Base-by-base conservation (phyloP, 225 moss, liverwort and hornwort species). In the Pseudisothecium myosuroides region DNA sequence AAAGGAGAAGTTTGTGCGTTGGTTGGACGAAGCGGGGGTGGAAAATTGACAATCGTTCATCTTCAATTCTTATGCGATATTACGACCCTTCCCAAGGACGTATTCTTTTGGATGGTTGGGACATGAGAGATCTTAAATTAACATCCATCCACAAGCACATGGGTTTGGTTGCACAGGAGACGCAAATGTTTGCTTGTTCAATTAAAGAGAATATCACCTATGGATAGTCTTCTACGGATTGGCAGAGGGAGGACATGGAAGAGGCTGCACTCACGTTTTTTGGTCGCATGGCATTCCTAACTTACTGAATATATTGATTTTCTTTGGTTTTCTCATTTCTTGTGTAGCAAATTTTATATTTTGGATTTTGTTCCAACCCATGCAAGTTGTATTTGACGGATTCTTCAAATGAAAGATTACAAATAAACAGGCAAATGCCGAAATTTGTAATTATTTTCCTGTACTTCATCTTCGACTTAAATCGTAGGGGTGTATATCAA, bases 181-280 rank as follows among this genome's bases (percentile, higher is more conserved):
- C 97, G 37, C 98, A 98, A 93, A 97, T 98, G 97, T 98, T 98
- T 75, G 97, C 98, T 63, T 97, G 98, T 81, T 98, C 98, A 61
- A 96, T 97, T 61, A 94, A 95, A 93, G 97, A 97, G 87, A 98
- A 98, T 65, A 98, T 98, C 47, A 98, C 97, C 12, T 96, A 98
- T 78, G 97, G 96, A 37, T 75, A 97, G 85, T 52, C 16, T 52
- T 52, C 52, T 17, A 52, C 52, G 52, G 52, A 52, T 52, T 52
- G 52, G 52, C 52, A 90, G 67, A 84, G 87, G 39, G 93, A 94
- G 90, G 96, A 97, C 59, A 75, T 97, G 87, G 96, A 96, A 83
- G 96, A 98, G 88, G 95, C 96, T 89, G 96, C 98, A 54, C 58
- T 81, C 60, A 29, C 55, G 24, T 71, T 85, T n/a, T 34, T 45